Evolutionary conservation across 345 rosid species (phyloP), one percentile per base, ranked within the genome.

Genomic region (Melaleuca quinquenervia): DNA sequence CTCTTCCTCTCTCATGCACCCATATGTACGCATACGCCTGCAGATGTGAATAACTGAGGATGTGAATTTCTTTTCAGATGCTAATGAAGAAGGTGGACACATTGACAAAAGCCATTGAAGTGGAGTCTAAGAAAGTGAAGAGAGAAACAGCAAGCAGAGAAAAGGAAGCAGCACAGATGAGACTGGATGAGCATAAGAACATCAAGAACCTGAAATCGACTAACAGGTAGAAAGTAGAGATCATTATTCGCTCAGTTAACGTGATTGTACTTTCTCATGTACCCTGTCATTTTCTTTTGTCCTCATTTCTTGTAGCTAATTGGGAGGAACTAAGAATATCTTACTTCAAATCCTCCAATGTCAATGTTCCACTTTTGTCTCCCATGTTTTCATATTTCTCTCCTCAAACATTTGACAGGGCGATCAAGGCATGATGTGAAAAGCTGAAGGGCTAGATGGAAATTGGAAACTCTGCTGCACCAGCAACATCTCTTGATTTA

Each of bases 61-160:
- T 14, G 55, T 36, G 36, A 32, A 53, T 76, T 84, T 87, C 52
- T 49, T 88, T 87, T 27, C 91, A 97, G 99, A 91, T 93, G 88
- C 92, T 96, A 82, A 89, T 91, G 90, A 97, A 93, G 94, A 97
- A 94, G 87, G 96, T 96, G 50, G 95, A 93, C 84, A 93, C 98
- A 76, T 86, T 97, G 86, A 91, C 94, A 24, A 94, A 93, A 90
- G 92, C 98, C 84, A 89, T 92, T 52, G 97, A 94, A 91, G 90
- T 93, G 44, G 98, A 96, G 91, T 92, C 94, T 41, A 96, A 90
- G 92, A 94, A 93, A 86, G 92, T 89, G 85, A 97, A 93, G 91
- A 96, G 95, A 85, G 98, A 94, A 93, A 92, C 95, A 50, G 92
- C 90, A 16, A 92, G 92, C 8, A 91, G 92, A 88, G 98, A 95